These are phyloP conservation scores for Corchorus olitorius DNA, from an alignment of 345 rosid genomes.

Conservation along the genomic window DNA sequence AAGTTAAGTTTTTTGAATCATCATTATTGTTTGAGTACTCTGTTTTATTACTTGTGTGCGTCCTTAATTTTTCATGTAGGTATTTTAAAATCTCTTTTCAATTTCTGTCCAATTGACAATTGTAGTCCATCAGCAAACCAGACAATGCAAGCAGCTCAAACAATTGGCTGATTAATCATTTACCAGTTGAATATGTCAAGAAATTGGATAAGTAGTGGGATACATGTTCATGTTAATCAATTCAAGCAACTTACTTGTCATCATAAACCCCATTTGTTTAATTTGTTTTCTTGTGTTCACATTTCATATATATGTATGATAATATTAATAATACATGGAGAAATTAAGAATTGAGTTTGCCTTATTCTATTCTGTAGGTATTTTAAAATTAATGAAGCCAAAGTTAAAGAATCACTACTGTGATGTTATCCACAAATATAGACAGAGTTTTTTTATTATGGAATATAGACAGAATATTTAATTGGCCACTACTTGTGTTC, in stretches of 20 bases:
- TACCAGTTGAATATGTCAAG: background rate
- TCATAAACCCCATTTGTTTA: too few relatives aligned
- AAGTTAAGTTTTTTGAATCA: too few relatives aligned
- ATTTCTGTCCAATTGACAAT: constrained; percentile 99
- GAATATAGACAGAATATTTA: background rate
- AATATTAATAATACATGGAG: too few relatives aligned
- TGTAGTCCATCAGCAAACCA: constrained; percentile 97
- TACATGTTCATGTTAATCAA: background rate
- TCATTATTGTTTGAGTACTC: too few relatives aligned
- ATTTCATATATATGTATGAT: too few relatives aligned
- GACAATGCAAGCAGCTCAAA: constrained; percentile 89
- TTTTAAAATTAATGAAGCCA: background rate
- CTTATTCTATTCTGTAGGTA: background rate
- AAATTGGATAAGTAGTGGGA: background rate
- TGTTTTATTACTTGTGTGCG: too few relatives aligned
- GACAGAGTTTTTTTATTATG: too few relatives aligned
- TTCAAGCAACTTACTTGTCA: constrained; percentile 62
- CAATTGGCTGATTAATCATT: constrained; percentile 55
- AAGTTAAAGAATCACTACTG: background rate
- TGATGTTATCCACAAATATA: background rate
- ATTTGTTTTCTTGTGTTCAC: too few relatives aligned
- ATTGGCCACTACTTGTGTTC: background rate
- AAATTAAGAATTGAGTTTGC: background rate
- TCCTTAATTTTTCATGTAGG: too few relatives aligned
- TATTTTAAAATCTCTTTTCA: constrained; percentile 70